Base-by-base conservation (phyloP, 768 basidiomycete species). In the Hebeloma cylindrosporum region DNA sequence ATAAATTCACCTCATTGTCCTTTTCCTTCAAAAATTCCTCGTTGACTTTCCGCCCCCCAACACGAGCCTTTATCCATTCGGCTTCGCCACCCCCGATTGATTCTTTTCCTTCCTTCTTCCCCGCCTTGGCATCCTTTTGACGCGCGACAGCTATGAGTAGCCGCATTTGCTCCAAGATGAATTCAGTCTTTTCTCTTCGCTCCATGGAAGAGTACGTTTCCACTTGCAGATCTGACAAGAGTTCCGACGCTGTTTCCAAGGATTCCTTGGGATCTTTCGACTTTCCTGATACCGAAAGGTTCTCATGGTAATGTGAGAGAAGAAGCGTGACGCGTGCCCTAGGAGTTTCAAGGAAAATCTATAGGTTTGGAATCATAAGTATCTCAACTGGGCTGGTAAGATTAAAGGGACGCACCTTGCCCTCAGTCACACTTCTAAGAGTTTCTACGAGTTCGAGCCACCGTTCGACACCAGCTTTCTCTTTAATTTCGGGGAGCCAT, bases 181-280 rank as follows among this genome's bases (percentile, higher is more conserved):
- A 97, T 63, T 98, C 93, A 3, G 93, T 96, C 76, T 99, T 99
- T 67, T 99, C 96, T 60, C 88, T 72, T 48, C 93, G 83, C 52
- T 97, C 92, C 96, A 99, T 98, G 5, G 91, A 93, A 10, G 94
- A 97, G 63, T 97, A 99, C 1, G 96, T 98, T 68, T 99, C 96
- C 28, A 99, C 94, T 70, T 97, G 94, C 2, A 99, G 80, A 47
- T 99, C 96, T 17, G 86, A 86, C 49, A 98, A 75, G 21, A 98
- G 71, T 52, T 98, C 96, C 0, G 91, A 93, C 5, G 96, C 93
- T 0, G 83, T 86, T 57, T 88, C 82, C 28, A 92, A 69, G 30
- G 84, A 80, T 55, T 89, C 86, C 53, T 86, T 88, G 7, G 75
- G 62, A 17, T 75, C 69, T 32, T 75, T 59, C 1, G 72, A 52